Evolutionary conservation across 208 protist species (phyloP).

Genomic region (Strigomonas galati): DNA sequence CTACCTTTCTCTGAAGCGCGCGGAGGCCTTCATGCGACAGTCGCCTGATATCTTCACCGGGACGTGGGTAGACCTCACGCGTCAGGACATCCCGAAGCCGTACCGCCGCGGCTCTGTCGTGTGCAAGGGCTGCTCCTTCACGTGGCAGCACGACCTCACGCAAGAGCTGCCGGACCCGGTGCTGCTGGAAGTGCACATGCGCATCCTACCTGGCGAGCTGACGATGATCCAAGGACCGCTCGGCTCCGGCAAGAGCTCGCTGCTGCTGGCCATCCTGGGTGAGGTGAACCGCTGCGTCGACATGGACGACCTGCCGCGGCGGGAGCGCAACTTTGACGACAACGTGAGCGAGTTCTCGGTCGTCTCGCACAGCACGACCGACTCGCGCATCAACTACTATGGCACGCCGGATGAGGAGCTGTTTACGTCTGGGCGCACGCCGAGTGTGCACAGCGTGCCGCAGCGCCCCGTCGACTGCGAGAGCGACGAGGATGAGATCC

Average conservation of each 20-base stretch:
- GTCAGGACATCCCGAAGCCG: constrained; percentile 26
- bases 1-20: constrained; percentile 51
- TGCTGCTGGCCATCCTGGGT: constrained; percentile 73
- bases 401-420: constrained; percentile 11
- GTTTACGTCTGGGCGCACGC: background rate
- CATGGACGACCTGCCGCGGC: constrained; percentile 6
- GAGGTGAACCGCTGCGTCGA: constrained; percentile 62
- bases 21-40: constrained; percentile 61
- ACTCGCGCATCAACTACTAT: constrained; percentile 13
- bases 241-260: constrained; percentile 70
- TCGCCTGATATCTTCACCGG: constrained; percentile 60
- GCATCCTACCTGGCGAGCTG: constrained; percentile 59
- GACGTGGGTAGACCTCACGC: constrained; percentile 55
- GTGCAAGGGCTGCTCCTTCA: constrained; percentile 66
- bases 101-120: constrained; percentile 56
- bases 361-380: constrained; percentile 19
- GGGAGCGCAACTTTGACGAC: constrained; percentile 14
- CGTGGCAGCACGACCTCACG: constrained; percentile 65
- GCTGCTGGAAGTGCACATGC: constrained; percentile 53
- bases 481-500: constrained; percentile 13
- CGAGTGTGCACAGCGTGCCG: background rate
- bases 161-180: constrained; percentile 31
- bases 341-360: constrained; percentile 30
- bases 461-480: constrained; percentile 5
- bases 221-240: constrained; percentile 79